Percentiles rank a stretch among this genome's conserved stretches.
phyloP scores from a whole-genome alignment of 1,139 yeast genomes.

The Geotrichum histeridarum region DNA sequence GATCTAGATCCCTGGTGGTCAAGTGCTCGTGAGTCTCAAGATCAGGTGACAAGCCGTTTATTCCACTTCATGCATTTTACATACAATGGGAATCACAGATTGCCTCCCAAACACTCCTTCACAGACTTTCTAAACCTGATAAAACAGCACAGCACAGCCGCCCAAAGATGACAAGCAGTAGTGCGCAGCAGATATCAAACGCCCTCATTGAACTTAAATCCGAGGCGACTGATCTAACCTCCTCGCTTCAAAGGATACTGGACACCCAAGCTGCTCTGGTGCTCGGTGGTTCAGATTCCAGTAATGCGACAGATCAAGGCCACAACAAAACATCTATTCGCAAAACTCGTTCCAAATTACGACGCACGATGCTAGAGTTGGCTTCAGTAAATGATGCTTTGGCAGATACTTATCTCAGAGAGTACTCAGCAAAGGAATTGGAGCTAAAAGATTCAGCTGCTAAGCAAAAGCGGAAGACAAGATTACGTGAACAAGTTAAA shows the following conservation, averaged over 20 bases:
- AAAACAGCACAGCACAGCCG: too few relatives aligned
- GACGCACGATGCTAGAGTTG: conserved; percentile 8
- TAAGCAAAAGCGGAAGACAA: background rate
- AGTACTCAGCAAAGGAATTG: background rate
- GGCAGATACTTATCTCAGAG: conserved; percentile 9
- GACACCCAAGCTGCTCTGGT: background rate
- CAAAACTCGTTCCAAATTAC: conserved; percentile 6
- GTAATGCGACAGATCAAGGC: background rate
- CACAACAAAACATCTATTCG: background rate
- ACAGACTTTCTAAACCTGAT: too few relatives aligned
- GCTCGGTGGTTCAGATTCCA: background rate
- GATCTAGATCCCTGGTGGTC: too few relatives aligned
- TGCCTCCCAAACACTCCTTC: too few relatives aligned
- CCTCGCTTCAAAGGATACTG: background rate
- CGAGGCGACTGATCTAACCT: background rate
- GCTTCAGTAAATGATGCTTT: conserved; percentile 10
- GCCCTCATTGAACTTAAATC: background rate
- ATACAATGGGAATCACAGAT: too few relatives aligned
- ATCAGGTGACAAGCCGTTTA: too few relatives aligned
- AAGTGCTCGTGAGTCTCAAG: too few relatives aligned
- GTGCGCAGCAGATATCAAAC: background rate
- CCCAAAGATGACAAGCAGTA: too few relatives aligned
- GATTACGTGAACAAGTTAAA: conserved; percentile 17
- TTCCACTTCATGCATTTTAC: too few relatives aligned
- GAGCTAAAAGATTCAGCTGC: background rate